Evolutionary conservation across 345 rosid species (phyloP).

Genomic region (Limnanthes douglasii): DNA sequence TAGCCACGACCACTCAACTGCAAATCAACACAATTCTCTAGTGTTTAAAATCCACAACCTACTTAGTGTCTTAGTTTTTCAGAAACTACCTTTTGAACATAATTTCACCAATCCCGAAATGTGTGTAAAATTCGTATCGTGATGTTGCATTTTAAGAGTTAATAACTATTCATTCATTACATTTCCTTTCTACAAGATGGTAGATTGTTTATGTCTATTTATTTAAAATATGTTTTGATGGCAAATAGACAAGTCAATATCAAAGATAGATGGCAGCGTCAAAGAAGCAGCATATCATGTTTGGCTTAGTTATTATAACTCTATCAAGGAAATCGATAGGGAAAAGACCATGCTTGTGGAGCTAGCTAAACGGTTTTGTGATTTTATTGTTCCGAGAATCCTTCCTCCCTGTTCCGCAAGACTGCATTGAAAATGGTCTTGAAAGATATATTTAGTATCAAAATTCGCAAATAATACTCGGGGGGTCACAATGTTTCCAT

Average conservation of each 20-base stretch:
- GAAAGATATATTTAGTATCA: constrained; percentile 64
- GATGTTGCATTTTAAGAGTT: not conserved
- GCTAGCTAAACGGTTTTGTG: constrained; percentile 56
- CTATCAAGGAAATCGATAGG: constrained; percentile 69
- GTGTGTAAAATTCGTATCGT: too few relatives aligned
- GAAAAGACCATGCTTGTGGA: constrained; percentile 79
- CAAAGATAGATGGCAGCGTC: constrained; percentile 54
- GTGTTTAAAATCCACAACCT: too few relatives aligned
- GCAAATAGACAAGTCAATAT: constrained; percentile 59
- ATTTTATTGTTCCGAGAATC: constrained; percentile 63
- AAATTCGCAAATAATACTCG: constrained; percentile 37
- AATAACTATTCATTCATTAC: not conserved
- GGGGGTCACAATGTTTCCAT: too few relatives aligned
- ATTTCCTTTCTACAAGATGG: constrained; percentile 1
- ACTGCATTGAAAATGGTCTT: constrained; percentile 94
- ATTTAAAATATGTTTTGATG: not conserved
- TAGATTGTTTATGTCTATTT: not conserved
- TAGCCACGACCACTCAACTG: too few relatives aligned
- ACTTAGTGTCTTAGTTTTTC: too few relatives aligned
- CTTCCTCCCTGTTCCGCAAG: constrained; percentile 65
- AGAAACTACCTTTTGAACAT: not conserved
- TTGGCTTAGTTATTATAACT: constrained; percentile 92
- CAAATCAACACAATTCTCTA: too few relatives aligned
- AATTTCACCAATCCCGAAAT: too few relatives aligned
- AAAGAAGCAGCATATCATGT: constrained; percentile 96